Evolutionary conservation across 495 filamentous ascomycete species (phyloP), one percentile per base, ranked within the genome.

Genomic region (Penicillium alfredii): DNA sequence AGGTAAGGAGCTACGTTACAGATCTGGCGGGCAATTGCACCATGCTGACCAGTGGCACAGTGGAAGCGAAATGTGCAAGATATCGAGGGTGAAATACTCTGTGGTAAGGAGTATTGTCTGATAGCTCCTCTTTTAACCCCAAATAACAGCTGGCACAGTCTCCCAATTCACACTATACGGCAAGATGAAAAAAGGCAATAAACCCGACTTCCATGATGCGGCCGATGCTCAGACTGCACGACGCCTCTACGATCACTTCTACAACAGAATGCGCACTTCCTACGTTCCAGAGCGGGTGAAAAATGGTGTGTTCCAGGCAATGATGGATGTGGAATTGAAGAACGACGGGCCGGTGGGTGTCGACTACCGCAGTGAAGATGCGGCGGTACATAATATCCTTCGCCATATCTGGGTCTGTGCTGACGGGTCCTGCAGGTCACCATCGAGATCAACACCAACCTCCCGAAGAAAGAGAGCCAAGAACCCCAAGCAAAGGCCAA

Each of bases 91-190:
- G 89, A 97, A 58, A 72, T 99, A 8, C 78, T 99, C 3, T 94
- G 88, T 54, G 86, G 88, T 94, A 70, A 39, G 78, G 60, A n/a
- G n/a, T n/a, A n/a, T n/a, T n/a, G n/a, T n/a, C n/a, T n/a, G n/a
- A n/a, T n/a, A n/a, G n/a, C n/a, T n/a, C n/a, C n/a, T n/a, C n/a
- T n/a, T n/a, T n/a, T n/a, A n/a, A n/a, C n/a, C n/a, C n/a, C n/a
- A n/a, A n/a, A 12, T 11, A 8, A 26, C 13, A 16, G 17, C 30
- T 52, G 23, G 41, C 28, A 11, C 55, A 89, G 93, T 99, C n/a
- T 96, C 93, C 6, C 93, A 99, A 61, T 99, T 99, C 53, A 99
- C 93, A 8, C 78, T 99, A 20, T 79, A 90, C 25, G 93, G 86
- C 34, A 82, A 81, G 29, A 86, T 88, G 21, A 94, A 88, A 58